Percentiles rank a stretch among this genome's conserved stretches.
These are phyloP conservation scores for Tetragonia tetragonoides DNA, from an alignment of 148 eudicot genomes.

Conservation along the genomic window DNA sequence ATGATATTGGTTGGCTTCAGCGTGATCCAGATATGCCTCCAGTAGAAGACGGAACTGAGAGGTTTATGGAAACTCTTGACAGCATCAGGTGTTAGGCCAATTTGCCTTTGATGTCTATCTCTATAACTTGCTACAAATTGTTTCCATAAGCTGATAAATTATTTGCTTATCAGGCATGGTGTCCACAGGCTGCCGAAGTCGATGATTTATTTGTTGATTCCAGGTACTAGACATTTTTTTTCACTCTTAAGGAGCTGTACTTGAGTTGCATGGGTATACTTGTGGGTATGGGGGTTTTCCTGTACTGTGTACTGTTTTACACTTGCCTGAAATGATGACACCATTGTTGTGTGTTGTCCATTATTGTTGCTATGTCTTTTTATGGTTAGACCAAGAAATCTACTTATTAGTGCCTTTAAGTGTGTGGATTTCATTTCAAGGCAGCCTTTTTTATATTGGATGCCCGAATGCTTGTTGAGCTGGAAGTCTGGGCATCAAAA, in stretches of 20 bases:
- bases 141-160: slow-evolving; percentile 17
- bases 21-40: slow-evolving; percentile 75
- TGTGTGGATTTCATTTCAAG: background rate
- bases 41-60: slow-evolving; percentile 89
- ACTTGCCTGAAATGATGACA: background rate
- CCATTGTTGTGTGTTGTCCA: background rate
- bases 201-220: slow-evolving; percentile 82
- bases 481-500: background rate
- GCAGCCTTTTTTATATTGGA: background rate
- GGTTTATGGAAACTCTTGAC: slow-evolving; percentile 87
- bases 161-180: slow-evolving; percentile 72
- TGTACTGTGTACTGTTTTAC: background rate
- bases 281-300: slow-evolving; percentile 2
- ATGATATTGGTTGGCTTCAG: slow-evolving; percentile 98
- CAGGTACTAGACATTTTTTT: slow-evolving; percentile 52
- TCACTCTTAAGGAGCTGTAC: background rate
- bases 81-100: slow-evolving; percentile 55
- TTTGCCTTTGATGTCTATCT: background rate
- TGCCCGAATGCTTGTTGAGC: background rate
- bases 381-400: background rate
- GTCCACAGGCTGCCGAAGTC: slow-evolving; percentile 83
- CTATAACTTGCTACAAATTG: background rate
- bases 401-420: background rate
- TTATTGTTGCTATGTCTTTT: background rate
- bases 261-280: background rate